Percentiles rank a stretch among this genome's conserved stretches.
These are phyloP conservation scores for Berberis thunbergii DNA, from an alignment of 164 flowering plant species.

Conservation along the genomic window DNA sequence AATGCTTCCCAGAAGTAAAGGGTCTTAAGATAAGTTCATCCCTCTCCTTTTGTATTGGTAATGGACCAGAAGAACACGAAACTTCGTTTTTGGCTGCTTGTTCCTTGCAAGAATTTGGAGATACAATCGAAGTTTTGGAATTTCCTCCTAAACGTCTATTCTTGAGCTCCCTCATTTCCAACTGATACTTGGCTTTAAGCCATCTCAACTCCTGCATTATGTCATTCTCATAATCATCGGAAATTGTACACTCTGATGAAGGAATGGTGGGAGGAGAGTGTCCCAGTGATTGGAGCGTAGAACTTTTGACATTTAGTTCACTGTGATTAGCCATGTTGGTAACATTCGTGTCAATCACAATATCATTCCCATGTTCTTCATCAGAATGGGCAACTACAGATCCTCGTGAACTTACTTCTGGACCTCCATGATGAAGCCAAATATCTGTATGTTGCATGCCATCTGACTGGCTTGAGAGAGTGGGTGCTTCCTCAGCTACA, in stretches of 20 bases:
- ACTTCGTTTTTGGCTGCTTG: background rate
- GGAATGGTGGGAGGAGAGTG: background rate
- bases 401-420: constrained; percentile 33
- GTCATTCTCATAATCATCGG: constrained; percentile 49
- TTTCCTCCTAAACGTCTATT: constrained; percentile 34
- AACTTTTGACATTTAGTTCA: constrained; percentile 15
- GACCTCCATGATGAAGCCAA: constrained; percentile 41
- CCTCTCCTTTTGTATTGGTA: constrained; percentile 11
- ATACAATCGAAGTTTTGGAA: constrained; percentile 13
- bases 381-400: constrained; percentile 33
- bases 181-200: constrained; percentile 75
- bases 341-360: constrained; percentile 8
- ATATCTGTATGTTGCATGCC: constrained; percentile 20
- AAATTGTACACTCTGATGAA: constrained; percentile 9
- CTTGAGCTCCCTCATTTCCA: constrained; percentile 50
- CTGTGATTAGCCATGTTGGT: constrained; percentile 14
- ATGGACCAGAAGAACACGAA: constrained; percentile 6
- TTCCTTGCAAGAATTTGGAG: constrained; percentile 9
- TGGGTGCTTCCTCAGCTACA: constrained; percentile 28
- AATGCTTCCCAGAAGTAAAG: constrained; percentile 15
- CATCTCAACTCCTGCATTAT: constrained; percentile 67
- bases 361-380: constrained; percentile 18
- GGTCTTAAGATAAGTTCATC: constrained; percentile 11
- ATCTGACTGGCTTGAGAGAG: constrained; percentile 14
- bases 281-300: constrained; percentile 6